phyloP scores from a whole-genome alignment of 192 early-diverging fungal genomes.

The Dissophora globulifera region DNA sequence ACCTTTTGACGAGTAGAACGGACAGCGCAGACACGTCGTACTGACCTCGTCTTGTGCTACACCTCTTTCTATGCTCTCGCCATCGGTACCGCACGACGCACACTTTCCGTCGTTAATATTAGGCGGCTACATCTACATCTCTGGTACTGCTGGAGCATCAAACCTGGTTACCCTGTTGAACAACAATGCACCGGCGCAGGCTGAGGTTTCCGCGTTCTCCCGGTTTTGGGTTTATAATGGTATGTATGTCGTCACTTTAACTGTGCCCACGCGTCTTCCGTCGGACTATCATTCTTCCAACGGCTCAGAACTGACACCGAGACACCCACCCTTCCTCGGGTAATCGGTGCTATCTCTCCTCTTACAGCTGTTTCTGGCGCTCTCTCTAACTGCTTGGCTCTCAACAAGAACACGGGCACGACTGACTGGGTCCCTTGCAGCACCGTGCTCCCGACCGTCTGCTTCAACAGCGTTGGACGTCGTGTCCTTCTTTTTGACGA shows the following conservation, averaged over 20 bases:
- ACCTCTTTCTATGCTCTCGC: too few relatives aligned
- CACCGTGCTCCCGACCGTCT: conserved; percentile 24
- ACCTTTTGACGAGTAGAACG: too few relatives aligned
- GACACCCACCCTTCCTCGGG: too few relatives aligned
- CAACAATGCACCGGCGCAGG: conserved; percentile 29
- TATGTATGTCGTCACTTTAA: background rate
- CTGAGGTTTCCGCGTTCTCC: conserved; percentile 24
- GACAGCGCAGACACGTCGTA: too few relatives aligned
- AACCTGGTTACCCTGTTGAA: conserved; percentile 25
- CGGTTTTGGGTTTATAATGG: conserved; percentile 48
- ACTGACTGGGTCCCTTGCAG: conserved; percentile 18
- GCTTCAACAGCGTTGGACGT: conserved; percentile 32
- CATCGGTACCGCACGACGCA: too few relatives aligned
- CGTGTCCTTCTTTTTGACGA: conserved; percentile 35
- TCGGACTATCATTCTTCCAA: background rate
- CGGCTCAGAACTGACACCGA: too few relatives aligned
- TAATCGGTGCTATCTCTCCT: too few relatives aligned
- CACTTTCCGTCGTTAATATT: too few relatives aligned
- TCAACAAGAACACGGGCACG: conserved; percentile 26
- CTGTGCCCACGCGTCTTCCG: background rate
- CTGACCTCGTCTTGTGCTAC: too few relatives aligned
- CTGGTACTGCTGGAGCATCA: conserved; percentile 29
- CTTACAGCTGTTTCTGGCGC: conserved; percentile 5
- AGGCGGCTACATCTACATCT: conserved; percentile 44
- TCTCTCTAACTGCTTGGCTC: conserved; percentile 23